Percentiles rank a stretch among this genome's conserved stretches.
phyloP scores from a whole-genome alignment of 495 filamentous ascomycete species.

The Parmelia sp. region DNA sequence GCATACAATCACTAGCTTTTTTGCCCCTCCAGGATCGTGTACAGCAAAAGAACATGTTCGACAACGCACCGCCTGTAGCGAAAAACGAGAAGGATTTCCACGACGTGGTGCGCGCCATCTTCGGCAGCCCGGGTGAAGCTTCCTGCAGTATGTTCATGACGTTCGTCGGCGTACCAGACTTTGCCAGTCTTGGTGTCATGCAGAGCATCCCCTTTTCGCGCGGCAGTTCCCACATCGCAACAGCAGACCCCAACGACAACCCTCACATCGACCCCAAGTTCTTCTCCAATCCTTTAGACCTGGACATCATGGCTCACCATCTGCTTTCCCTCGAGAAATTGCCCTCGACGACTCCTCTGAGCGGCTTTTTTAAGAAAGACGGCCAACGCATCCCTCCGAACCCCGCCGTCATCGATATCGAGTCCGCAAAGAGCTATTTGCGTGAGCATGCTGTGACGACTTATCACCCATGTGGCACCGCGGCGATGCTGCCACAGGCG shows the following conservation, averaged over 20 bases:
- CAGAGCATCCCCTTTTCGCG: background rate
- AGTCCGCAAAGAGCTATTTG: background rate
- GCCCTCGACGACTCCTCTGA: background rate
- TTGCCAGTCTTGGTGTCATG: background rate
- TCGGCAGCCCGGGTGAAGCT: background rate
- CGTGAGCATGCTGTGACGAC: conserved; percentile 15
- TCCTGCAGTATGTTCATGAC: background rate
- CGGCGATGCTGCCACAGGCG: conserved; percentile 46
- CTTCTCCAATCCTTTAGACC: background rate
- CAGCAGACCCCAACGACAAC: background rate
- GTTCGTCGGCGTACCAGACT: background rate
- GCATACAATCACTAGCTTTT: no score
- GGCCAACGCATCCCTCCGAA: background rate
- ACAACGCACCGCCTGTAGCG: background rate
- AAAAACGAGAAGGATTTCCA: background rate
- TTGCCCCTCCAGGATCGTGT: background rate
- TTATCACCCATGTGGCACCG: conserved; percentile 37
- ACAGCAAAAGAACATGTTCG: background rate
- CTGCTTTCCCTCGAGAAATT: background rate
- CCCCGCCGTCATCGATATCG: background rate
- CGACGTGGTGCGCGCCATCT: background rate
- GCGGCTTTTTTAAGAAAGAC: background rate
- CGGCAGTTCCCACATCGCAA: background rate
- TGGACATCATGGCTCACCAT: background rate
- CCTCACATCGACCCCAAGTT: background rate